Evolutionary conservation across 75 land plant genomes (phyloP).

Genomic region (Cryptomeria japonica): DNA sequence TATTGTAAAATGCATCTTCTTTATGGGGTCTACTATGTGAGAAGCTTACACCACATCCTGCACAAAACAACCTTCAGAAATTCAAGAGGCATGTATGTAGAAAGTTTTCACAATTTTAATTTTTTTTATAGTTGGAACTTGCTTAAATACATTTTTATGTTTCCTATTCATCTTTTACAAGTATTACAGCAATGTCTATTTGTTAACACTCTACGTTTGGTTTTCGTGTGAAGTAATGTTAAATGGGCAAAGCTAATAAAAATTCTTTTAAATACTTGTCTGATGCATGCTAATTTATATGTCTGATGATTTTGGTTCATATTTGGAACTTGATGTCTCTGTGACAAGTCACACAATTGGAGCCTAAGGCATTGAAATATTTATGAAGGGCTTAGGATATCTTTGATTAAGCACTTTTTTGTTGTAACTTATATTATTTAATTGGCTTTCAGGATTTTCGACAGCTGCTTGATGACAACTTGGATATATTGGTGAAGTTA

Average conservation of each 20-base stretch:
- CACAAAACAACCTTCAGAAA: not conserved
- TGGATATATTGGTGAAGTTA: constrained; percentile 53
- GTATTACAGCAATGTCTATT: not conserved
- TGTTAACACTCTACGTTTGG: too few relatives aligned
- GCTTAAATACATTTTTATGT: too few relatives aligned
- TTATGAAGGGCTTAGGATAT: not conserved
- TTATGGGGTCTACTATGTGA: not conserved
- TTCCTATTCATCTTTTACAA: not conserved
- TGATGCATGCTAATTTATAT: not conserved
- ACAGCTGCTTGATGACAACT: constrained; percentile 78
- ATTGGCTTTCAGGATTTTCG: constrained; percentile 64
- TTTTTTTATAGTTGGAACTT: not conserved
- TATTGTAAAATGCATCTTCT: too few relatives aligned
- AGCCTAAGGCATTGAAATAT: not conserved
- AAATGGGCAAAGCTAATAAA: not conserved
- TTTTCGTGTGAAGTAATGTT: not conserved
- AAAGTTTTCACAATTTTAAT: not conserved
- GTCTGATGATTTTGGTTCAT: not conserved
- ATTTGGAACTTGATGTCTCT: not conserved
- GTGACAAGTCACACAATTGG: not conserved
- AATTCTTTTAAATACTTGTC: not conserved
- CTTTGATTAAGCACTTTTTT: not conserved
- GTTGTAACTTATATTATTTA: constrained; percentile 1
- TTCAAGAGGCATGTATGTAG: not conserved
- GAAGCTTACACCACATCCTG: not conserved